Evolutionary conservation across 179 eudicot species (phyloP).

Genomic region (Silene coronaria): DNA sequence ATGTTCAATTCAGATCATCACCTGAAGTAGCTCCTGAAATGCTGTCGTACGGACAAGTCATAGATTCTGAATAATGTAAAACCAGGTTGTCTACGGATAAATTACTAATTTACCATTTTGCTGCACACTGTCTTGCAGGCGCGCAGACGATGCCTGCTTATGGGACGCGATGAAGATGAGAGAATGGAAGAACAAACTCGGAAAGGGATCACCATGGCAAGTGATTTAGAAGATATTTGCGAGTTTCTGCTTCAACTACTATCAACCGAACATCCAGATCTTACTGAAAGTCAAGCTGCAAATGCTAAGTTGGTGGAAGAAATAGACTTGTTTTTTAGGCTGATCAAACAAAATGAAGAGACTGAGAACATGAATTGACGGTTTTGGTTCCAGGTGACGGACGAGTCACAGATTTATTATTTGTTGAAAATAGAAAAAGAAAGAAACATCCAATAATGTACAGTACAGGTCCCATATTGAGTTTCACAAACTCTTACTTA

Average conservation of each 20-base stretch:
- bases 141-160: conserved; percentile 40
- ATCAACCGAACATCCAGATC: conserved; percentile 29
- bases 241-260: conserved; percentile 45
- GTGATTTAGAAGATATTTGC: conserved; percentile 40
- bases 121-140: conserved; percentile 41
- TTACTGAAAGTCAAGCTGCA: conserved; percentile 11
- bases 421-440: background rate
- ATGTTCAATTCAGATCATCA: background rate
- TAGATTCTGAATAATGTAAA: background rate
- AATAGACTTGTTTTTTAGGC: conserved; percentile 50
- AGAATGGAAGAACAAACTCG: conserved; percentile 28
- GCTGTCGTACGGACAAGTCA: background rate
- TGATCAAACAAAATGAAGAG: conserved; percentile 34
- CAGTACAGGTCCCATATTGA: no score
- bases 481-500: no score
- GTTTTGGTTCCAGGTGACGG: background rate
- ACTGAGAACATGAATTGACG: background rate
- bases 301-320: conserved; percentile 44
- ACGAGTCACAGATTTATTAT: background rate
- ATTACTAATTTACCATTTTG: background rate
- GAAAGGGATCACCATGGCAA: conserved; percentile 28
- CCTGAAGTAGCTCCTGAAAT: background rate
- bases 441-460: background rate
- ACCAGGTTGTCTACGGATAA: background rate
- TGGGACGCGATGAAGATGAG: conserved; percentile 35